A percentile compares a stretch with the other conserved stretches of the same genome.
Evolutionary conservation across 345 rosid genomes (phyloP).

Genomic region (Eucalyptus microcorys): DNA sequence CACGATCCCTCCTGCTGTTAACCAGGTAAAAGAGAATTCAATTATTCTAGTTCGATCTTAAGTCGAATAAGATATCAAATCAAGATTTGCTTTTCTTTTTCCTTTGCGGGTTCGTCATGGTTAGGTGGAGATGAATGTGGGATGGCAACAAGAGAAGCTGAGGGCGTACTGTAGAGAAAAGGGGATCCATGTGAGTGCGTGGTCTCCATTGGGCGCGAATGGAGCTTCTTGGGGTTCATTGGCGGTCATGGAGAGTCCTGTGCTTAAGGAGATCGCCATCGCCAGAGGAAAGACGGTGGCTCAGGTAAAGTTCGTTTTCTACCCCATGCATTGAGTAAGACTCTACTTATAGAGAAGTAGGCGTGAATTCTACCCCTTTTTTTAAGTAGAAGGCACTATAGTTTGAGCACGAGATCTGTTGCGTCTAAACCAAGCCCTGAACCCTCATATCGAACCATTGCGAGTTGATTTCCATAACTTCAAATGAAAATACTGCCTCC

Average conservation of each 20-base stretch:
- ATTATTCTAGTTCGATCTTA: neutral
- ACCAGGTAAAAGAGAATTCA: neutral
- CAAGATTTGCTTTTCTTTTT: neutral
- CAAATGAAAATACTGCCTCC: neutral
- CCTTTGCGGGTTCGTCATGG: neutral
- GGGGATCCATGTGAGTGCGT: constrained; percentile 1
- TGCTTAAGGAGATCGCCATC: neutral
- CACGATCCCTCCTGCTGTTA: constrained; percentile 9
- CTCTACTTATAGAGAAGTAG: neutral
- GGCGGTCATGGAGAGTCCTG: neutral
- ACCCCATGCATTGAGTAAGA: neutral
- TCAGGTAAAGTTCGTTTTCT: neutral
- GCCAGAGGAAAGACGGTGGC: neutral
- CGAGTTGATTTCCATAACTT: neutral
- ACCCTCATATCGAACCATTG: neutral
- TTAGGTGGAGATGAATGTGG: constrained; percentile 7
- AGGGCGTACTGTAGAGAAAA: neutral
- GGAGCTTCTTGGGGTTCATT: constrained; percentile 7
- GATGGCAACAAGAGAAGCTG: constrained; percentile 6
- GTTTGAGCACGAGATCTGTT: neutral
- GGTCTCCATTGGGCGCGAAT: constrained; percentile 3
- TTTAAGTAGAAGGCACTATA: neutral
- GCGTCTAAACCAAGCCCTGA: neutral
- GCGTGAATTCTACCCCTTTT: no score
- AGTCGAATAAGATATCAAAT: neutral